Percentiles rank a stretch among this genome's conserved stretches.
Evolutionary conservation across 1,284 basidiomycete species (phyloP).

Genomic region (Malassezia globosa): DNA sequence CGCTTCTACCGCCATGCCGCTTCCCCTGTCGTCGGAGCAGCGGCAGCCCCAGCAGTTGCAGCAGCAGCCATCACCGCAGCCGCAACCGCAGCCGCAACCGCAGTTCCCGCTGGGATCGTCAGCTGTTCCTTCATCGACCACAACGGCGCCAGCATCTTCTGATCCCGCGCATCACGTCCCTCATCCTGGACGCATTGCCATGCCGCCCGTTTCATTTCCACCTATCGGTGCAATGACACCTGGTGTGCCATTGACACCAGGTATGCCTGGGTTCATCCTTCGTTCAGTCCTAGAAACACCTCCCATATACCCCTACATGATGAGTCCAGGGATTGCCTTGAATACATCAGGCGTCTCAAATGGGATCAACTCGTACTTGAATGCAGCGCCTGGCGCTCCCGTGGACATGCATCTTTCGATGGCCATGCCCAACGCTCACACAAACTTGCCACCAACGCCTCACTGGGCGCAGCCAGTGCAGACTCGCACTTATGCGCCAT

Average conservation of each 20-base stretch:
- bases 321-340: constrained; percentile 42
- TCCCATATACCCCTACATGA: constrained; percentile 46
- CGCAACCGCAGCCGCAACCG: background rate
- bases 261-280: constrained; percentile 49
- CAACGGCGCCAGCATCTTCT: background rate
- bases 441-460: constrained; percentile 26
- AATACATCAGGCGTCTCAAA: background rate
- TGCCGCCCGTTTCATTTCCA: constrained; percentile 25
- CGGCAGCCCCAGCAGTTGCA: background rate
- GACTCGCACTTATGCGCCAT: constrained; percentile 14
- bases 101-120: no score
- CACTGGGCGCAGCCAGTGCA: constrained; percentile 29
- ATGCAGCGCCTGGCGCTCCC: constrained; percentile 25
- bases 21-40: background rate
- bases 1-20: no score
- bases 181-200: constrained; percentile 33
- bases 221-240: constrained; percentile 18
- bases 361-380: constrained; percentile 17
- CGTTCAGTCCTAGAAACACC: constrained; percentile 48
- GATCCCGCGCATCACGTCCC: background rate
- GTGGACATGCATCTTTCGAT: constrained; percentile 6
- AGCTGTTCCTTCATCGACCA: background rate
- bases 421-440: background rate
- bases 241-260: constrained; percentile 47
- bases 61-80: background rate